Evolutionary conservation across 2,329 filamentous ascomycete genomes (phyloP), one percentile per base, ranked within the genome.

Genomic region (Alternaria angustiovoidea): DNA sequence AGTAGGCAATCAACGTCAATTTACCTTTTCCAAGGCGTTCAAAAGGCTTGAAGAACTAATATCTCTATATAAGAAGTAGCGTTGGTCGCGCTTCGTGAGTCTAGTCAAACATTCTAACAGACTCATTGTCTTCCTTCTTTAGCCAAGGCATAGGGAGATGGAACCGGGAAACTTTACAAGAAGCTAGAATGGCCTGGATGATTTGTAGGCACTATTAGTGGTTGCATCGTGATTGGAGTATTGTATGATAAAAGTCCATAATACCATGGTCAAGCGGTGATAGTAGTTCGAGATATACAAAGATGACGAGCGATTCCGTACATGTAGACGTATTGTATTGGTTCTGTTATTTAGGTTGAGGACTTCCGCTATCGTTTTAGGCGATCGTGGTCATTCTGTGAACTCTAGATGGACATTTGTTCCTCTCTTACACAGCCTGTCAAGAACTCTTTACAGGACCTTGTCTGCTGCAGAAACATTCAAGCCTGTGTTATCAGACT

Each of bases 401-500:
- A 30, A 54, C 1, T 38, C 4, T 20, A 41, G 26, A 41, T 14
- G 7, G 3, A 20, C 43, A 30, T 12, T 22, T 14, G n/a, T 18
- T 16, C 20, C 0, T 24, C 11, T 42, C 39, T 24, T 44, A 30
- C 5, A 18, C 26, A 24, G 38, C 20, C 16, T 36, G 57, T 38
- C 14, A n/a, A n/a, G 16, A 36, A 12, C 16, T n/a, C 9, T 48
- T 53, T 28, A 72, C 46, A 76, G 60, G 12, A 77, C 74, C 43
- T 76, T 77, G 20, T 73, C 73, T 9, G 69, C 74, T 22, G 74
- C 71, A 41, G 74, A 77, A 3, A 77, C 90, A 67, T 90, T 84
- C 49, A 93, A 86, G 34, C 93, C 92, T 39, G 91, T 95, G 81
- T 91, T 94, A 79, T 97, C 94, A 11, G 93, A 90, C 85, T 97